These are phyloP conservation scores for Cryptomeria japonica DNA, from an alignment of 75 land plant genomes.

Conservation along the genomic window DNA sequence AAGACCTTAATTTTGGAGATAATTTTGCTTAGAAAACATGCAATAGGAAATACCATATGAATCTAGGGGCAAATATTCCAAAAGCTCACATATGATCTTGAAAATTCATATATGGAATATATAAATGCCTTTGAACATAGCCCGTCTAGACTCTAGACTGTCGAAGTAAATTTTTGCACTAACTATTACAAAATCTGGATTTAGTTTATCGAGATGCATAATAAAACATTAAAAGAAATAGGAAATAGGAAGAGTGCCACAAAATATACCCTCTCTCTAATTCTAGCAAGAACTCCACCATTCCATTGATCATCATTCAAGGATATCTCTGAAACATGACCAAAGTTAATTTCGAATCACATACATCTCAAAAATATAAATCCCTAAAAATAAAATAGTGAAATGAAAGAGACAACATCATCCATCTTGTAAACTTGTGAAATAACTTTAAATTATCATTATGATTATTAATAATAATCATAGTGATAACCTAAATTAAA, in stretches of 20 bases:
- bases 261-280: slow-evolving; percentile 5
- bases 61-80: neutral
- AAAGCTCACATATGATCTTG: neutral
- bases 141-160: neutral
- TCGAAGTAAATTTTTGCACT: neutral
- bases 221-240: neutral
- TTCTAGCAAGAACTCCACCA: slow-evolving; percentile 5
- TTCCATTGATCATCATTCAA: slow-evolving; percentile 3
- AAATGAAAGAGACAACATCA: neutral
- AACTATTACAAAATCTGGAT: neutral
- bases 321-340: neutral
- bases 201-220: neutral
- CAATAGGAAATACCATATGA: neutral
- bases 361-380: neutral
- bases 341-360: neutral
- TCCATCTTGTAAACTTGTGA: neutral
- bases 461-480: neutral
- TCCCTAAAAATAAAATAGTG: neutral
- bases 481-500: too few relatives aligned
- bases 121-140: neutral
- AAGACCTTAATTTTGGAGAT: neutral
- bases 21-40: neutral
- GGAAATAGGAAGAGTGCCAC: neutral
- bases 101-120: neutral
- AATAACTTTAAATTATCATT: neutral